Percentiles rank a stretch among this genome's conserved stretches.
Conservation (phyloP, 805 yeast genomes). For the Jamesozyma rosinii region DNA sequence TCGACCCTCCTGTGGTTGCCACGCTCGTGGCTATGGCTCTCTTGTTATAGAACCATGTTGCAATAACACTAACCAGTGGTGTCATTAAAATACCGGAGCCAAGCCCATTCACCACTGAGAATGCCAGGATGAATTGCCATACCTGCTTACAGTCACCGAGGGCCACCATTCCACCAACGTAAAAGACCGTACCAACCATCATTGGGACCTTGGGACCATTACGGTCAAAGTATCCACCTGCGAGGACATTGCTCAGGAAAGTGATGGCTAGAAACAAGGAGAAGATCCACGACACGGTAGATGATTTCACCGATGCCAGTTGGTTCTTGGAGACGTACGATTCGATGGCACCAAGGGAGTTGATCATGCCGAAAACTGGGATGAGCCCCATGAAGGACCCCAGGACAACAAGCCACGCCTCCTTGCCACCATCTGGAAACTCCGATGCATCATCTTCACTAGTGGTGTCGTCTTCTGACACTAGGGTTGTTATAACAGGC, state of each 20-base stretch:
- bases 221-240: conserved; percentile 55
- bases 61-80: conserved; percentile 51
- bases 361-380: conserved; percentile 51
- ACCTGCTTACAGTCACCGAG: conserved; percentile 45
- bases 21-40: conserved; percentile 49
- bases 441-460: conserved; percentile 18
- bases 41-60: conserved; percentile 55
- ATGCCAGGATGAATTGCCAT: conserved; percentile 54
- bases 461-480: conserved; percentile 2
- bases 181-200: conserved; percentile 36
- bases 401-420: conserved; percentile 48
- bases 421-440: conserved; percentile 47
- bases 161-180: conserved; percentile 47
- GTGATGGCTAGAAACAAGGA: conserved; percentile 49
- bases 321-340: conserved; percentile 50
- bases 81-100: conserved; percentile 54
- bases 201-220: conserved; percentile 45
- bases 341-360: conserved; percentile 59
- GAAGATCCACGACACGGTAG: conserved; percentile 58
- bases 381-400: conserved; percentile 54
- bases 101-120: conserved; percentile 47
- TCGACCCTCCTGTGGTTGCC: conserved; percentile 46
- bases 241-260: conserved; percentile 43
- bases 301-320: conserved; percentile 38
- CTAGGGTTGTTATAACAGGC: background rate